Percentiles rank a stretch among this genome's conserved stretches.
Evolutionary conservation across 2,329 filamentous ascomycete genomes (phyloP).

Genomic region (Diplocarpon mali): DNA sequence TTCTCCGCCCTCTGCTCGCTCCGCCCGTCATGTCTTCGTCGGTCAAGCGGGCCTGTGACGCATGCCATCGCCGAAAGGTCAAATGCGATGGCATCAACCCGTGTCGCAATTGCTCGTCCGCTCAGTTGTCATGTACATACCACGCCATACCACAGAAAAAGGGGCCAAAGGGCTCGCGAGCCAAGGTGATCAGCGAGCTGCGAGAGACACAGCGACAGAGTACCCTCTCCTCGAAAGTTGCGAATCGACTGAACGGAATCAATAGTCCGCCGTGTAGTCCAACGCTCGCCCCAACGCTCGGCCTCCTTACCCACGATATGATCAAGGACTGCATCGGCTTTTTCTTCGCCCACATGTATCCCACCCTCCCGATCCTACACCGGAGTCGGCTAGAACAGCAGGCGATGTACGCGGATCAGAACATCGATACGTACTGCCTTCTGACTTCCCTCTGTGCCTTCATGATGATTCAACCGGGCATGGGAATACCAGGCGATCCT

Average conservation of each 20-base stretch:
- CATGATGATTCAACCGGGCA: slow-evolving; percentile 59
- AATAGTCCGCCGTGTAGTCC: slow-evolving; percentile 37
- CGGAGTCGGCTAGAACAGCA: slow-evolving; percentile 47
- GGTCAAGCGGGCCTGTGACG: slow-evolving; percentile 54
- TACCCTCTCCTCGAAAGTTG: slow-evolving; percentile 49
- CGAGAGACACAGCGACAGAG: slow-evolving; percentile 58
- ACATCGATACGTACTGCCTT: slow-evolving; percentile 52
- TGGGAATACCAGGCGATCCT: slow-evolving; percentile 48
- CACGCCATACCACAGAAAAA: slow-evolving; percentile 68
- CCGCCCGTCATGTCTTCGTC: slow-evolving; percentile 25
- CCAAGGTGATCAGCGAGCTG: slow-evolving; percentile 65
- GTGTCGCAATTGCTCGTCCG: slow-evolving; percentile 59
- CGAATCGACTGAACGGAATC: slow-evolving; percentile 47
- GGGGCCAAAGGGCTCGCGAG: slow-evolving; percentile 61
- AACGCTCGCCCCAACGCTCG: slow-evolving; percentile 43
- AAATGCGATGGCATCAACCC: slow-evolving; percentile 63
- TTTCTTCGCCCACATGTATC: slow-evolving; percentile 58
- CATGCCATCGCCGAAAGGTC: slow-evolving; percentile 64
- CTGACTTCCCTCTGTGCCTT: slow-evolving; percentile 55
- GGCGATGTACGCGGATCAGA: slow-evolving; percentile 48
- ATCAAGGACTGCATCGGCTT: slow-evolving; percentile 57
- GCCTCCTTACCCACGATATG: slow-evolving; percentile 49
- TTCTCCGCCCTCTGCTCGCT: slow-evolving; percentile 1
- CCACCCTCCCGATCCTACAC: slow-evolving; percentile 51
- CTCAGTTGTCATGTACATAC: slow-evolving; percentile 60